Conservation (phyloP, 257 asterid species). For the Linderniella brevidens region DNA sequence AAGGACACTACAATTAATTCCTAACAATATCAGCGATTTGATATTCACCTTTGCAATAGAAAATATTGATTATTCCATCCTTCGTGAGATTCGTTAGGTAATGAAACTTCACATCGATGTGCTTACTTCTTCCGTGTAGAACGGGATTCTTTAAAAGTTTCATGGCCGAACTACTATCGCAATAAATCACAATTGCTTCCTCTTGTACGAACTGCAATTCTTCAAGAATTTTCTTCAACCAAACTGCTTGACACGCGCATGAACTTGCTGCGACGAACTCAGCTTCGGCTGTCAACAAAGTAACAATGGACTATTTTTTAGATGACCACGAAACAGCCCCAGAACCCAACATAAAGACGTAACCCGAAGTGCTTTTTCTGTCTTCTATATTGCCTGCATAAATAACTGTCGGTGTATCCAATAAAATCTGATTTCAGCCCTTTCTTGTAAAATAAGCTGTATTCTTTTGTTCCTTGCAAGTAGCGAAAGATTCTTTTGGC, state of each 20-base stretch:
- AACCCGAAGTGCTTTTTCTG: background rate
- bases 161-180: background rate
- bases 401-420: conserved; percentile 1
- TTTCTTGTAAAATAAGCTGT: background rate
- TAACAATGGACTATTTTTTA: background rate
- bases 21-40: background rate
- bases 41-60: background rate
- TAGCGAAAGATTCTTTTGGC: conserved; percentile 1
- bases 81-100: background rate
- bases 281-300: background rate
- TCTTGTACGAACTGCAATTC: background rate
- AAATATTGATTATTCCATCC: background rate
- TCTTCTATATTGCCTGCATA: background rate
- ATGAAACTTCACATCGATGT: background rate
- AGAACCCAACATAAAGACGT: background rate
- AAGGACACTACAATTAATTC: no score
- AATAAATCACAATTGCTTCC: no score
- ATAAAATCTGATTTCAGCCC: background rate
- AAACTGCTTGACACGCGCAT: background rate
- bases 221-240: background rate
- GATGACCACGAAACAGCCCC: background rate
- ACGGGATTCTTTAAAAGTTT: background rate
- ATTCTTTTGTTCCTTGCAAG: background rate
- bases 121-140: no score
- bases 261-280: background rate